phyloP scores from a whole-genome alignment of 2,329 filamentous ascomycete genomes.

The Ceratocystis cubensis region DNA sequence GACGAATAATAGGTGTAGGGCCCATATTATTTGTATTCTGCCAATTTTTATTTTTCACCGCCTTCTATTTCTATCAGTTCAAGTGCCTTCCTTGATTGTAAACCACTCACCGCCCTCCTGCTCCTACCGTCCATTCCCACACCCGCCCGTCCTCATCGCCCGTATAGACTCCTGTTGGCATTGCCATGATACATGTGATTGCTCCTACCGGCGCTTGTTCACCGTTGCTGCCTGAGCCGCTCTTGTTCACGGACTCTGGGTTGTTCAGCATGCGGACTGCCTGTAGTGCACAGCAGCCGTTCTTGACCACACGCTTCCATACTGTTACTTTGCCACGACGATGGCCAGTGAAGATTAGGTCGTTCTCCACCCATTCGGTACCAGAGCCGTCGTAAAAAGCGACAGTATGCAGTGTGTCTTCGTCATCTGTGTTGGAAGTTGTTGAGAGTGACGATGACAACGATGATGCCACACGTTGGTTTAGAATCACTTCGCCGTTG shows the following conservation, averaged over 20 bases:
- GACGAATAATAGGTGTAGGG: neutral
- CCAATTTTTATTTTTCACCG: neutral
- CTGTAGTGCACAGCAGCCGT: conserved; percentile 54
- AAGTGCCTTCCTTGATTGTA: neutral
- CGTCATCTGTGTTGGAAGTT: conserved; percentile 34
- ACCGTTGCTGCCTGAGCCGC: neutral
- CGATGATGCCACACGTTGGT: conserved; percentile 60
- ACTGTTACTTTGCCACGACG: conserved; percentile 71
- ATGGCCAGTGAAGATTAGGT: conserved; percentile 82
- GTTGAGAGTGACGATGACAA: conserved; percentile 24
- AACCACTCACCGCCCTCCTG: neutral
- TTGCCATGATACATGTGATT: conserved; percentile 37
- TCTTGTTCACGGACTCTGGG: conserved; percentile 37
- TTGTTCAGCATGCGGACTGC: conserved; percentile 75
- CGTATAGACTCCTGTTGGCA: conserved; percentile 75
- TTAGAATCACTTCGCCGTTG: conserved; percentile 70
- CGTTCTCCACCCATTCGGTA: conserved; percentile 83
- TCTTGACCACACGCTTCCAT: conserved; percentile 43
- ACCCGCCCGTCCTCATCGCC: conserved; percentile 89
- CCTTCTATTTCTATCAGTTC: neutral
- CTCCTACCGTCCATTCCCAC: conserved; percentile 33
- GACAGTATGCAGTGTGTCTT: conserved; percentile 64
- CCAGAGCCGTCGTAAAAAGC: conserved; percentile 86
- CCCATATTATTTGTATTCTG: neutral
- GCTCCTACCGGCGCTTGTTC: neutral